Evolutionary conservation across 225 moss, liverwort and hornwort species (phyloP).

Genomic region (Takakia lepidozioides): DNA sequence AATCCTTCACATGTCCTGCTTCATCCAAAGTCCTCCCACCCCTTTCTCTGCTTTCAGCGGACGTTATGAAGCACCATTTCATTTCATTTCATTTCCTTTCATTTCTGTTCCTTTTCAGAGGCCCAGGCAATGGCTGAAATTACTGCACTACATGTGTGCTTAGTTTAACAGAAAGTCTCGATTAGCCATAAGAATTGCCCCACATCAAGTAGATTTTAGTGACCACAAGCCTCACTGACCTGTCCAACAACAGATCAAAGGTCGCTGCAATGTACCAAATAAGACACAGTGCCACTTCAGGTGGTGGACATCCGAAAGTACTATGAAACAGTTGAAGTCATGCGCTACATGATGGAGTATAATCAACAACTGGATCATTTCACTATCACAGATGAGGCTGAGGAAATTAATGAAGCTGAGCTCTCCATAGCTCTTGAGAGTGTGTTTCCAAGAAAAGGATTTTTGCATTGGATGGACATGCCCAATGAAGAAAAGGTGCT

Average conservation of each 20-base stretch:
- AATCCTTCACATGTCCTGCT: too few relatives aligned
- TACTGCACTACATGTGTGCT: too few relatives aligned
- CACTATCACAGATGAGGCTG: conserved; percentile 1
- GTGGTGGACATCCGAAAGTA: conserved; percentile 61
- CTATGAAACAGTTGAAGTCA: conserved; percentile 48
- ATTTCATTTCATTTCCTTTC: too few relatives aligned
- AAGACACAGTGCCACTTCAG: conserved; percentile 19
- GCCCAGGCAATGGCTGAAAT: too few relatives aligned
- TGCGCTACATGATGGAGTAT: conserved; percentile 50
- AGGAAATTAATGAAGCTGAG: conserved; percentile 41
- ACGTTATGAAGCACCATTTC: too few relatives aligned
- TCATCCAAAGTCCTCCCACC: too few relatives aligned
- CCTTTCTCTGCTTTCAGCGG: too few relatives aligned
- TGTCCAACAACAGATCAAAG: too few relatives aligned
- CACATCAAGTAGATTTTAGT: conserved; percentile 14
- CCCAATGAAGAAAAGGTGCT: conserved; percentile 34
- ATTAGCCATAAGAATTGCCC: too few relatives aligned
- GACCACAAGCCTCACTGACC: conserved; percentile 28
- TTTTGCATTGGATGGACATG: conserved; percentile 88
- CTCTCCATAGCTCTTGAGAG: conserved; percentile 65
- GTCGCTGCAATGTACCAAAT: too few relatives aligned
- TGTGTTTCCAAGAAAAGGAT: conserved; percentile 69
- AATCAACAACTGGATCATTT: conserved; percentile 33
- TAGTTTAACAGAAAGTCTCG: conserved; percentile 7
- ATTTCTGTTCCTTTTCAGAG: too few relatives aligned